Base-by-base conservation (phyloP, 1,284 basidiomycete species). In the Heliocybe sulcata region DNA sequence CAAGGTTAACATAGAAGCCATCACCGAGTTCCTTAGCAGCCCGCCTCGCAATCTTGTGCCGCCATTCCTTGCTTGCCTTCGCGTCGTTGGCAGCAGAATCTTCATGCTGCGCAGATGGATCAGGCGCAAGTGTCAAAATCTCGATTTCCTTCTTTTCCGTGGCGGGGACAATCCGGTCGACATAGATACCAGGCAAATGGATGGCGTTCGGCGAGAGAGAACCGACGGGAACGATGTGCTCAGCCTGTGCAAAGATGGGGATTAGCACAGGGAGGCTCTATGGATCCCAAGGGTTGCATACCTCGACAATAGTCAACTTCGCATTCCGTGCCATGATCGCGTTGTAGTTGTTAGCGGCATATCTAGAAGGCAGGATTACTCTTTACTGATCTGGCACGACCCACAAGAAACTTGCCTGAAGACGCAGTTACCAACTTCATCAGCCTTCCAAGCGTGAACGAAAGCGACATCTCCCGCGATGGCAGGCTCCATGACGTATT, bases 371-470 rank as follows among this genome's bases (percentile, higher is more conserved):
- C 22, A n/a, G 29, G 2, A 35, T 22, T 27, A 31, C 38, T 35
- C 19, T 22, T 51, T 20, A 52, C 25, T 47, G 10, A 25, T 20
- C 45, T 20, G 12, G 49, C 55, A 35, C 9, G 9, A 35, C 33
- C 33, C 33, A 42, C 8, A 42, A 42, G 20, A 11, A 33, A 67
- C 74, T 57, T 63, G 86, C 81, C 88, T 79, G 78, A 93, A 93
- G 53, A 92, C 84, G 67, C 85, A 85, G 70, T 93, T 92, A 1
- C 89, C 90, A 51, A 83, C 81, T 67, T 93, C 91, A 69, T 98
- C 95, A 3, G 86, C 95, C 72, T 97, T 98, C 92, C 92, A 96
- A 1, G 93, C 95, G 59, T 89, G 82, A 51, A 98, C 76, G 65
- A 98, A 89, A 19, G 94, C 94, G 55, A 92, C 83, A 68, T 94